A percentile compares a stretch with the other conserved stretches of the same genome.
These are phyloP conservation scores for Tricholoma furcatifolium DNA, from an alignment of 768 basidiomycete species.

Conservation along the genomic window DNA sequence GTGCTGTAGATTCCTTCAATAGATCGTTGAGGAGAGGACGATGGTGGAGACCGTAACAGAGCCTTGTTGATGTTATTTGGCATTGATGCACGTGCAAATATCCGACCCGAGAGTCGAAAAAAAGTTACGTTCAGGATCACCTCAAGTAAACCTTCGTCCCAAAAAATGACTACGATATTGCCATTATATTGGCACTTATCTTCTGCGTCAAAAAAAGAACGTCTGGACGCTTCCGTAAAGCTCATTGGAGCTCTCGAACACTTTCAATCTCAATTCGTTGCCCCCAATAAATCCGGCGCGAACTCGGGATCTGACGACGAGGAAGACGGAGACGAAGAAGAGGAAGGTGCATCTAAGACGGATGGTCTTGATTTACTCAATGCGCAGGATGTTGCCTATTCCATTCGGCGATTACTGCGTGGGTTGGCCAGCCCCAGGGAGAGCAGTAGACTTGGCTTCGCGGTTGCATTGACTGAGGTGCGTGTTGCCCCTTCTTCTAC, in stretches of 20 bases:
- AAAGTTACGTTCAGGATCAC: slow-evolving; percentile 4
- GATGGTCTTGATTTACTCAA: slow-evolving; percentile 67
- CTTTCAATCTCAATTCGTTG: slow-evolving; percentile 71
- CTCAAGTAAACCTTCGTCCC: slow-evolving; percentile 3
- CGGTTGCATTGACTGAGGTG: slow-evolving; percentile 94
- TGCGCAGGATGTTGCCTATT: slow-evolving; percentile 91
- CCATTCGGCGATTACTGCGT: slow-evolving; percentile 80
- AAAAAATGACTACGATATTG: slow-evolving; percentile 78
- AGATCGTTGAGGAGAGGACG: no score
- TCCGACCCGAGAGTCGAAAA: slow-evolving; percentile 14
- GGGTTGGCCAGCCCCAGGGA: slow-evolving; percentile 92
- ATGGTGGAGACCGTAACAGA: no score
- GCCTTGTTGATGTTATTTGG: slow-evolving; percentile 5
- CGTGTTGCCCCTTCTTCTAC: slow-evolving; percentile 17
- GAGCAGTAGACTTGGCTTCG: slow-evolving; percentile 91
- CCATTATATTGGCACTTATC: slow-evolving; percentile 95
- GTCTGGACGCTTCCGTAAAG: slow-evolving; percentile 83
- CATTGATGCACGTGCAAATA: slow-evolving; percentile 14
- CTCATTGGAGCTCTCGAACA: slow-evolving; percentile 79
- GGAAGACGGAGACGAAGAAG: slow-evolving; percentile 40
- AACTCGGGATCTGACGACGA: slow-evolving; percentile 43
- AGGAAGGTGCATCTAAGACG: slow-evolving; percentile 37
- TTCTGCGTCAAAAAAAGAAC: slow-evolving; percentile 73
- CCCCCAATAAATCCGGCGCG: slow-evolving; percentile 32
- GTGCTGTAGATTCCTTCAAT: no score